Evolutionary conservation across 148 eudicot genomes (phyloP), one percentile per base, ranked within the genome.

Genomic region (Beta vulgaris): DNA sequence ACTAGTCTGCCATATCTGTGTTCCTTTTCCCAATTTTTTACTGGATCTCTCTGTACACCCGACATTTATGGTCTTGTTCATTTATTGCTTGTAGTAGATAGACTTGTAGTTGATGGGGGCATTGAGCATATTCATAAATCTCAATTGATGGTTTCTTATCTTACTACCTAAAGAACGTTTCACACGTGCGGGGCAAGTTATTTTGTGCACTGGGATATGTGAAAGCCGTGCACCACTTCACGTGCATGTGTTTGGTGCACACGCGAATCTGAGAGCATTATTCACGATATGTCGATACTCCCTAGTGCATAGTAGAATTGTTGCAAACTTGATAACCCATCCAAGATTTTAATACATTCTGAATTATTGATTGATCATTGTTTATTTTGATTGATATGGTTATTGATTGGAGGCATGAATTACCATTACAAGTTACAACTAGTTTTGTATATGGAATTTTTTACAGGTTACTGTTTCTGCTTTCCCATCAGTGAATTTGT

Each of bases 31-130:
- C n/a, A n/a, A n/a, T n/a, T n/a, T n/a, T n/a, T n/a, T n/a, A n/a
- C n/a, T n/a, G n/a, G n/a, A n/a, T n/a, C n/a, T n/a, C n/a, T n/a
- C n/a, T n/a, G n/a, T n/a, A n/a, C n/a, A n/a, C n/a, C n/a, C n/a
- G n/a, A n/a, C n/a, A n/a, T n/a, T n/a, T n/a, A n/a, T n/a, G n/a
- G n/a, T n/a, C n/a, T n/a, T n/a, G n/a, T n/a, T 65, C 31, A 40
- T 37, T 39, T 66, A 48, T 39, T 66, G 39, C 66, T 37, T 66
- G 48, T 32, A n/a, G n/a, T n/a, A n/a, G n/a, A n/a, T n/a, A n/a
- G n/a, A n/a, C n/a, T n/a, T 66, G 69, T 66, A 66, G 49, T 66
- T 7, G 43, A 36, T 39, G 23, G 13, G 14, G 36, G 67, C 67
- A 62, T 14, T 62, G 18, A 19, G 25, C 35, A 18, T 21, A n/a